A percentile compares a stretch with the other conserved stretches of the same genome.
phyloP scores from a whole-genome alignment of 371 early-diverging fungal species.

The Syncephalastrum sp. region DNA sequence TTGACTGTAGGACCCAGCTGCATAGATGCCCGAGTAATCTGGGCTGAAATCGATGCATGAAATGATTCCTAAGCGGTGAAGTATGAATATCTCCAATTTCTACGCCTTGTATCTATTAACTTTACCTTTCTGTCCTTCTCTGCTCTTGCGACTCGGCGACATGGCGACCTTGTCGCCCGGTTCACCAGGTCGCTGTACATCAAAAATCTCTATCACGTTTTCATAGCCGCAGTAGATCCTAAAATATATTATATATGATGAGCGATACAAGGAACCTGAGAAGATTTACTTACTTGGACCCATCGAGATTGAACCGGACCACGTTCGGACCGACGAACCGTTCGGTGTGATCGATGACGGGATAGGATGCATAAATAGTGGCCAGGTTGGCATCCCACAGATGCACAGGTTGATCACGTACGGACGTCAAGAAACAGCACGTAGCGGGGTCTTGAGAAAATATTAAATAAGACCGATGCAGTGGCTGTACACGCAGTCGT shows the following conservation, averaged over 20 bases:
- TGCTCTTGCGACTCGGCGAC: slow-evolving; percentile 57
- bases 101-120: no score
- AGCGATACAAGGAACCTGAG: neutral
- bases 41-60: slow-evolving; percentile 67
- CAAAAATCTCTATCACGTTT: slow-evolving; percentile 71
- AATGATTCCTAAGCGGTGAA: slow-evolving; percentile 36
- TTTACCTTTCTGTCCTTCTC: slow-evolving; percentile 66
- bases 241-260: neutral
- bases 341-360: slow-evolving; percentile 65
- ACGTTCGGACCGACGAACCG: slow-evolving; percentile 64
- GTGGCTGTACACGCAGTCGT: neutral
- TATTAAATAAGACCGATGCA: neutral
- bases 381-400: slow-evolving; percentile 59
- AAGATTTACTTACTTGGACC: slow-evolving; percentile 53
- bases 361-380: slow-evolving; percentile 57
- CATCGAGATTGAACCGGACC: slow-evolving; percentile 62
- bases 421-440: slow-evolving; percentile 64
- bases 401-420: slow-evolving; percentile 69
- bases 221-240: slow-evolving; percentile 72
- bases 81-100: no score
- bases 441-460: slow-evolving; percentile 52
- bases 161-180: slow-evolving; percentile 47
- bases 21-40: slow-evolving; percentile 64
- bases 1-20: slow-evolving; percentile 66
- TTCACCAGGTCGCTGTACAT: slow-evolving; percentile 55